Conservation (phyloP, 345 rosid genomes). For the Eucalyptus microcorys region DNA sequence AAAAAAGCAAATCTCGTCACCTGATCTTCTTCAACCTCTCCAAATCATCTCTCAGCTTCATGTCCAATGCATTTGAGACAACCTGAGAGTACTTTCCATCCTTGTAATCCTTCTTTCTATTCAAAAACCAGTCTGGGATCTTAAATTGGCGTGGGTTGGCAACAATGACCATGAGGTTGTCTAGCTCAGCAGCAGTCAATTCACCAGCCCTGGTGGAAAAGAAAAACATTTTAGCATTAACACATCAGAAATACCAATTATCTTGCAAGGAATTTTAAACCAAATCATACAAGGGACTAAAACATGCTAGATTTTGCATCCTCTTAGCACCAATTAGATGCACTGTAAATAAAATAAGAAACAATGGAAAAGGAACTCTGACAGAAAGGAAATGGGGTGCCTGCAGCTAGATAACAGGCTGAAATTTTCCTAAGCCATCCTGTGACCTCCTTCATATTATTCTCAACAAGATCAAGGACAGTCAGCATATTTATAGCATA, state of each 20-base stretch:
- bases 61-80: neutral
- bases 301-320: neutral
- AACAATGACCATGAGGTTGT: neutral
- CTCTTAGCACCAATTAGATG: neutral
- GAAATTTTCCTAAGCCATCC: neutral
- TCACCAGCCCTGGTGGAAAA: neutral
- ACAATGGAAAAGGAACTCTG: neutral
- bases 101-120: constrained; percentile 2
- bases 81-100: constrained; percentile 1
- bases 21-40: constrained; percentile 1
- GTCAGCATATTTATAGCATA: neutral
- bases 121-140: neutral
- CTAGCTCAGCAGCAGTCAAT: neutral
- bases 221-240: neutral
- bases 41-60: constrained; percentile 3
- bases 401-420: neutral
- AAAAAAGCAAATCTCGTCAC: neutral
- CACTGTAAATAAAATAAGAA: neutral
- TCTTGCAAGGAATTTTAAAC: neutral
- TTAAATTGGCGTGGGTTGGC: constrained; percentile 1
- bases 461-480: neutral
- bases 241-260: neutral
- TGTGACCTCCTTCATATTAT: neutral
- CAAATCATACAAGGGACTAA: neutral
- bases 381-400: neutral